Base-by-base conservation (phyloP, 164 flowering plant genomes). In the Kalanchoe fedtschenkoi region DNA sequence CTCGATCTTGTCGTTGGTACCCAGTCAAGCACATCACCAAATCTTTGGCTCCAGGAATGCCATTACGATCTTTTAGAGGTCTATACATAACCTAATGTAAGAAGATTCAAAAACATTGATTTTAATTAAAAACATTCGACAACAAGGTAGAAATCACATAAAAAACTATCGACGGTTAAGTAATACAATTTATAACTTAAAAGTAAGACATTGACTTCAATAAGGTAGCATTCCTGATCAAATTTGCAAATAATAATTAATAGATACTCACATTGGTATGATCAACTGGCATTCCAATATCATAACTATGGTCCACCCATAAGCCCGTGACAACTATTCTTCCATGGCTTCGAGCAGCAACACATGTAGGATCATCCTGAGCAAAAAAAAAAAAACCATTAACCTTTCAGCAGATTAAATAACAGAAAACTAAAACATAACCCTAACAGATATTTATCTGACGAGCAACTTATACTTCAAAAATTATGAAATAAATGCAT, bases 341-440 rank as follows among this genome's bases (percentile, higher is more conserved):
- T 13, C 90, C 90, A 70, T 89, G 91, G 7, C 44, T 66, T 61
- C 93, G 73, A 55, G 97, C 99, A 33, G 72, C 78, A 68, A 77
- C 81, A 65, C 99, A 95, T 17, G 78, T 62, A n/a, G 88, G 75
- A 74, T 95, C 91, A 75, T 89, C 89, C 99, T 91, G 58, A 30
- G 22, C 5, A 55, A 16, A 43, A 38, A 24, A n/a, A n/a, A n/a
- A 53, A 43, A 1, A n/a, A n/a, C n/a, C n/a, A n/a, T n/a, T n/a
- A n/a, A n/a, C n/a, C n/a, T n/a, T n/a, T n/a, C n/a, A n/a, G n/a
- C n/a, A n/a, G n/a, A n/a, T n/a, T n/a, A n/a, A n/a, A n/a, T n/a
- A n/a, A n/a, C n/a, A n/a, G n/a, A n/a, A n/a, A n/a, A n/a, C n/a
- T n/a, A n/a, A n/a, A n/a, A n/a, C n/a, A n/a, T 32, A 13, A 1